Evolutionary conservation across 2,329 filamentous ascomycete species (phyloP).

Genomic region (Xylaria sp.): DNA sequence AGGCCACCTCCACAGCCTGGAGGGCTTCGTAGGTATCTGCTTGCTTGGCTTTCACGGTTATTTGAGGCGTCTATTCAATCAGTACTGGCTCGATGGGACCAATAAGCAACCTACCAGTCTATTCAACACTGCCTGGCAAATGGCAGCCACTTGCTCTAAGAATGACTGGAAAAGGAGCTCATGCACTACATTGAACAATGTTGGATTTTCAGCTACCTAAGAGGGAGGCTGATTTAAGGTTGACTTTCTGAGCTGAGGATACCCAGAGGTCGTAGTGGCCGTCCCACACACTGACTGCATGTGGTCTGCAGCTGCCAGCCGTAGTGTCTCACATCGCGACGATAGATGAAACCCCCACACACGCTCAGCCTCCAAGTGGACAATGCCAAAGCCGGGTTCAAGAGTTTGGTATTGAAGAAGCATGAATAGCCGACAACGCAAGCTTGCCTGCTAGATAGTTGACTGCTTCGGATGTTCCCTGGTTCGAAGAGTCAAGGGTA

Average conservation of each 20-base stretch:
- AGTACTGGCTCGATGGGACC: too few species aligned
- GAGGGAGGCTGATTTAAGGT: background rate
- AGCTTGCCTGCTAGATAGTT: too few species aligned
- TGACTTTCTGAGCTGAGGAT: background rate
- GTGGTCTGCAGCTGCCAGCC: background rate
- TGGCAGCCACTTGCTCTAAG: background rate
- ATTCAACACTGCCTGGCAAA: too few species aligned
- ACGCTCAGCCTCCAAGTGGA: background rate
- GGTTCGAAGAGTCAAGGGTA: too few species aligned
- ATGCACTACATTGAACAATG: background rate
- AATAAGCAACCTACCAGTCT: too few species aligned
- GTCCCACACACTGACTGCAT: background rate
- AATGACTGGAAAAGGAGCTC: background rate
- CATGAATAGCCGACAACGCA: too few species aligned
- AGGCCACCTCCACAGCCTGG: too few species aligned
- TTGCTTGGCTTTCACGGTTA: too few species aligned
- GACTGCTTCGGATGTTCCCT: too few species aligned
- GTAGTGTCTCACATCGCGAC: background rate
- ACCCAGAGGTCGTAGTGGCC: background rate
- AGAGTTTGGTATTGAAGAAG: background rate
- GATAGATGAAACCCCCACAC: background rate
- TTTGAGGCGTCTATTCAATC: too few species aligned
- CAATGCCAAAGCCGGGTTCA: background rate
- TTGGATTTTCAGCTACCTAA: background rate
- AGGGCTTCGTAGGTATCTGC: too few species aligned